These are phyloP conservation scores for Metschnikowia vanudenii DNA, from an alignment of 805 yeast species.

Conservation along the genomic window DNA sequence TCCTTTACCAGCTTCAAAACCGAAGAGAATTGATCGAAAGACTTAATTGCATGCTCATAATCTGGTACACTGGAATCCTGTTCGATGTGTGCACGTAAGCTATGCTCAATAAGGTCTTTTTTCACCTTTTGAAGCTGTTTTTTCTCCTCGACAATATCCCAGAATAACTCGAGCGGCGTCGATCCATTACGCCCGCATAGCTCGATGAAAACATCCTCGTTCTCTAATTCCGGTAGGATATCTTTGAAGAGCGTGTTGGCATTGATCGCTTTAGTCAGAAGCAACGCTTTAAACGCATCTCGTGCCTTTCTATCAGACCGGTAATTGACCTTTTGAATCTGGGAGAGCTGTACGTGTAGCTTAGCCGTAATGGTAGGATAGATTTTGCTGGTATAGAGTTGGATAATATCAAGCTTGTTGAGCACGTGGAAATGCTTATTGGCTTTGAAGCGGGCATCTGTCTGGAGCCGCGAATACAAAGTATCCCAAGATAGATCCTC, in stretches of 20 bases:
- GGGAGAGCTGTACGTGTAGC: constrained; percentile 23
- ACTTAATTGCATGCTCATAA: constrained; percentile 17
- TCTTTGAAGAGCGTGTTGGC: constrained; percentile 63
- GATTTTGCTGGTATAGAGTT: constrained; percentile 44
- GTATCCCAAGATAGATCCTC: constrained; percentile 39
- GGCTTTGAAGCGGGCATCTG: constrained; percentile 55
- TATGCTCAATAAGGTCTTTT: constrained; percentile 56
- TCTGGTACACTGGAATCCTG: constrained; percentile 15
- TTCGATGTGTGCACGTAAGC: constrained; percentile 35
- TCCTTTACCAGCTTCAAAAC: constrained; percentile 25
- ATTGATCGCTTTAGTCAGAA: constrained; percentile 39
- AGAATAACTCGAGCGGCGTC: constrained; percentile 68
- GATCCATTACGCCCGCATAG: constrained; percentile 79
- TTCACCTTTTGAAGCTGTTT: constrained; percentile 54
- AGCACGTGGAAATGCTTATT: constrained; percentile 54
- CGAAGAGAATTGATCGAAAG: constrained; percentile 22
- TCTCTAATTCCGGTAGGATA: constrained; percentile 48
- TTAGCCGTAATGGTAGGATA: constrained; percentile 27
- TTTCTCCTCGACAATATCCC: constrained; percentile 69
- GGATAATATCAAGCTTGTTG: constrained; percentile 58
- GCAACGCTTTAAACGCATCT: constrained; percentile 49
- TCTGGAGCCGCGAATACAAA: constrained; percentile 32
- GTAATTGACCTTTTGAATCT: constrained; percentile 40
- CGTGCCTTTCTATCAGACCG: constrained; percentile 66
- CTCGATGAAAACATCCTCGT: constrained; percentile 55